Percentiles rank a stretch among this genome's conserved stretches.
phyloP scores from a whole-genome alignment of 164 flowering plant genomes.

The Chimonanthus salicifolius region DNA sequence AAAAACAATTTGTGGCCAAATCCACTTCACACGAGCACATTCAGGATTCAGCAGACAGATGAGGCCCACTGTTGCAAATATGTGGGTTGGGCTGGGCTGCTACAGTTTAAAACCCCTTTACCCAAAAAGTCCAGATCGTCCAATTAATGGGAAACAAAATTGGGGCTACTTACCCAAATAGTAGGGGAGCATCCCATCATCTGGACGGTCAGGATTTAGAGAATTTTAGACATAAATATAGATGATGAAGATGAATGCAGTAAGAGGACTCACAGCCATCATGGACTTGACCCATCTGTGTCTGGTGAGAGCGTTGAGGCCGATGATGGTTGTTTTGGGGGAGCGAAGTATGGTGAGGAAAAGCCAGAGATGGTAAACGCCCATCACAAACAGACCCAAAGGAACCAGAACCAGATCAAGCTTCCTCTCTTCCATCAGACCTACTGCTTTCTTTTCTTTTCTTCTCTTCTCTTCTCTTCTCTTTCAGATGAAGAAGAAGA shows the following conservation, averaged over 20 bases:
- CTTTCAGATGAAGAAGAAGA: neutral
- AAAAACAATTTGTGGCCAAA: no score
- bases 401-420: constrained; percentile 64
- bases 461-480: neutral
- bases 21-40: no score
- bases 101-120: neutral
- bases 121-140: neutral
- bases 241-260: neutral
- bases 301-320: constrained; percentile 64
- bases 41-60: no score
- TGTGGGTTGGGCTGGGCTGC: no score
- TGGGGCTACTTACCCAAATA: neutral
- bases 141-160: neutral
- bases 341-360: constrained; percentile 26
- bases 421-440: constrained; percentile 40
- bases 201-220: neutral
- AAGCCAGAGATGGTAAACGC: constrained; percentile 57
- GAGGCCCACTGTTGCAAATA: no score
- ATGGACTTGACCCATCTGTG: constrained; percentile 52
- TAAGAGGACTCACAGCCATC: constrained; percentile 43
- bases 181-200: neutral
- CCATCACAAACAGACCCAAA: constrained; percentile 40
- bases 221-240: neutral
- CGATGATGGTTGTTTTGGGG: constrained; percentile 62
- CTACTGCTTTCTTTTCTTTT: neutral